phyloP scores from a whole-genome alignment of 441 rosid genomes.

The Sinapis alba region DNA sequence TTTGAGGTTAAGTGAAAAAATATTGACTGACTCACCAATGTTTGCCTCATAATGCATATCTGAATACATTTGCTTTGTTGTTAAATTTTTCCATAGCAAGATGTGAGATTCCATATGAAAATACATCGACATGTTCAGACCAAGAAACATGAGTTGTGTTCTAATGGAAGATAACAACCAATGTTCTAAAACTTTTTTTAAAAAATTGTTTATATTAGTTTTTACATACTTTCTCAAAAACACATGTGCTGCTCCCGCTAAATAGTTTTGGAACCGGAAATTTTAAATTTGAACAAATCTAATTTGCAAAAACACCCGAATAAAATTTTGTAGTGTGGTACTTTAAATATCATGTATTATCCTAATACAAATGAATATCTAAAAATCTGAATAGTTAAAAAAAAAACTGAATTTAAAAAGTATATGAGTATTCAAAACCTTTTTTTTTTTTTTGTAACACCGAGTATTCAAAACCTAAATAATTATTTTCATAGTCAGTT shows the following conservation, averaged over 20 bases:
- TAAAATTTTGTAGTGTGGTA: background rate
- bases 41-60: constrained; percentile 90
- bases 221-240: constrained; percentile 61
- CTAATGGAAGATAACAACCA: background rate
- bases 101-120: constrained; percentile 84
- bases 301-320: background rate
- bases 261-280: constrained; percentile 51
- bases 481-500: no score
- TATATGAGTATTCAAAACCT: no score
- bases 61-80: constrained; percentile 81
- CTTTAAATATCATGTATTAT: background rate
- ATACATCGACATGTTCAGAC: constrained; percentile 66
- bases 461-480: background rate
- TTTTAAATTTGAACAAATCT: background rate
- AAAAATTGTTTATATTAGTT: background rate
- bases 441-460: no score
- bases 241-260: constrained; percentile 58
- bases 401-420: no score
- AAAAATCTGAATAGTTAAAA: background rate
- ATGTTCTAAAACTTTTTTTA: no score
- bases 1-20: constrained; percentile 17
- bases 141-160: background rate
- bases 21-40: constrained; percentile 54
- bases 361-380: background rate
- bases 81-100: constrained; percentile 82